phyloP scores from a whole-genome alignment of 345 rosid genomes.

The Alliaria petiolata region DNA sequence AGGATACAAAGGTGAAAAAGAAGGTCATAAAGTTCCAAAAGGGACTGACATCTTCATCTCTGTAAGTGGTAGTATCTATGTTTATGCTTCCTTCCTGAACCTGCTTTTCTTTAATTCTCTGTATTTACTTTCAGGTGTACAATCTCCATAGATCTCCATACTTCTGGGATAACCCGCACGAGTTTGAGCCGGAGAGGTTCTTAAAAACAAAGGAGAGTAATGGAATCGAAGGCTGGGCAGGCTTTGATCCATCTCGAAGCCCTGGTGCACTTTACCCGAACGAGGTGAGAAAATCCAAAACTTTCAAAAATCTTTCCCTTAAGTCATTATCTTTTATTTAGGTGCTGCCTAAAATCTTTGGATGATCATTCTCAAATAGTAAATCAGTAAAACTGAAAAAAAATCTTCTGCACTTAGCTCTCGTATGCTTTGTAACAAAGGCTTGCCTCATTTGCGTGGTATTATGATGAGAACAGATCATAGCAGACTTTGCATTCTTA shows the following conservation, averaged over 20 bases:
- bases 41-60: slow-evolving; percentile 93
- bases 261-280: slow-evolving; percentile 88
- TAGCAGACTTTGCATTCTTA: slow-evolving; percentile 81
- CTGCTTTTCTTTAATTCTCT: neutral
- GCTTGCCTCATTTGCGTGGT: slow-evolving; percentile 6
- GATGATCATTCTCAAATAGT: neutral
- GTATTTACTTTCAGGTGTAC: slow-evolving; percentile 50
- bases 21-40: slow-evolving; percentile 66
- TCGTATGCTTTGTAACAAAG: neutral
- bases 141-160: slow-evolving; percentile 93
- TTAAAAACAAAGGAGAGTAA: slow-evolving; percentile 43
- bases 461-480: slow-evolving; percentile 44
- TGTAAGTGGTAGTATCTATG: slow-evolving; percentile 37
- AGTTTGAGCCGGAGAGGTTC: slow-evolving; percentile 85
- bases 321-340: neutral
- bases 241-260: slow-evolving; percentile 89
- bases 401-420: neutral
- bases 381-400: neutral
- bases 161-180: slow-evolving; percentile 75
- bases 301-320: neutral
- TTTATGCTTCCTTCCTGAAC: neutral
- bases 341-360: neutral
- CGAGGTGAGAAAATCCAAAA: slow-evolving; percentile 46
- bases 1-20: slow-evolving; percentile 70
- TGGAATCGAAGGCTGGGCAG: slow-evolving; percentile 83